These are phyloP conservation scores for Datisca glomerata DNA, from an alignment of 306 rosid genomes.

Conservation along the genomic window DNA sequence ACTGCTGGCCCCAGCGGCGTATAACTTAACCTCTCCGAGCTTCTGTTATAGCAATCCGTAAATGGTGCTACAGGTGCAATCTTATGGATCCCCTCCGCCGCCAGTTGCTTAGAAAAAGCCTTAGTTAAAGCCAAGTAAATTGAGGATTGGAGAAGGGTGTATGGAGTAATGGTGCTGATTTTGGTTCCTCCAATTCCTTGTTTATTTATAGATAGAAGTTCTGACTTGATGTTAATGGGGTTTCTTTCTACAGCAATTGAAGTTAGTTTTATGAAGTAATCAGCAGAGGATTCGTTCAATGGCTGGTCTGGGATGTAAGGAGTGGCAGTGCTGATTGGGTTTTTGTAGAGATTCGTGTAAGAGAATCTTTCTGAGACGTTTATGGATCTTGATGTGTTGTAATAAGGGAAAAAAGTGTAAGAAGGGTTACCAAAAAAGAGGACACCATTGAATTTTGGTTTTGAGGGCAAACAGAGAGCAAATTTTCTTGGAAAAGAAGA, in stretches of 20 bases:
- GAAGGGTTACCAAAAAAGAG: conserved; percentile 40
- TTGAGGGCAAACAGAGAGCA: conserved; percentile 39
- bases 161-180: conserved; percentile 34
- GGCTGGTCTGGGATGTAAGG: background rate
- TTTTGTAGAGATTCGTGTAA: conserved; percentile 29
- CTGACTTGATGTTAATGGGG: background rate
- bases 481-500: too few relatives aligned
- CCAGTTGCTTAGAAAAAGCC: conserved; percentile 9
- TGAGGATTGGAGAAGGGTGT: conserved; percentile 24
- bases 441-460: conserved; percentile 14
- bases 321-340: conserved; percentile 23
- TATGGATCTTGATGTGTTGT: background rate
- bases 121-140: conserved; percentile 18
- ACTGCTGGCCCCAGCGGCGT: conserved; percentile 5
- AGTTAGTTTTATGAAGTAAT: conserved; percentile 40
- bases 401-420: conserved; percentile 18
- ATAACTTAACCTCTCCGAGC: conserved; percentile 1
- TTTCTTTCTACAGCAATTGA: conserved; percentile 10
- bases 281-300: conserved; percentile 19
- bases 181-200: conserved; percentile 15
- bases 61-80: conserved; percentile 35
- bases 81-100: conserved; percentile 1
- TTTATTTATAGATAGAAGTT: background rate
- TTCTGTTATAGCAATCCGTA: conserved; percentile 25
- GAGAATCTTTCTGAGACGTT: conserved; percentile 19